These are phyloP conservation scores for Angomonas ambiguus DNA, from an alignment of 208 protist species.

Conservation along the genomic window DNA sequence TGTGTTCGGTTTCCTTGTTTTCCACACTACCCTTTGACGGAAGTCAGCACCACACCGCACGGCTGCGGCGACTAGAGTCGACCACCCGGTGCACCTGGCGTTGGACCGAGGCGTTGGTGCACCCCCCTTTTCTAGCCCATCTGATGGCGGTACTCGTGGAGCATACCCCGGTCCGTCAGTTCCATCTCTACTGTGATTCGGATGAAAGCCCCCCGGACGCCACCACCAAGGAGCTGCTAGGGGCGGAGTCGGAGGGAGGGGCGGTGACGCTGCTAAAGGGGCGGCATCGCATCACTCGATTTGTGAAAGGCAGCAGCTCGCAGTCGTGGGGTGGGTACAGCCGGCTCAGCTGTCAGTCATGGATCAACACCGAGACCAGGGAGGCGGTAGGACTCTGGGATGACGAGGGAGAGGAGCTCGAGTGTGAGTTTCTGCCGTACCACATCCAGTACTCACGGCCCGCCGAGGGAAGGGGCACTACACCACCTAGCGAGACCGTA, in stretches of 20 bases:
- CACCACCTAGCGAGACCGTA: background rate
- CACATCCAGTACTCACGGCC: slow-evolving; percentile 14
- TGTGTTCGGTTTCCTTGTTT: background rate
- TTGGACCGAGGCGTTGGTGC: slow-evolving; percentile 10
- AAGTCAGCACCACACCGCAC: background rate
- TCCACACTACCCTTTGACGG: slow-evolving; percentile 1
- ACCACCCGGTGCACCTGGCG: background rate
- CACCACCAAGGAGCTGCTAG: background rate
- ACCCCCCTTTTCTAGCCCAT: slow-evolving; percentile 35
- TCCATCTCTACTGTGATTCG: slow-evolving; percentile 25
- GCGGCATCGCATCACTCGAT: background rate
- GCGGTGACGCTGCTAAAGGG: background rate
- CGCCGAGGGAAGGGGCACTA: background rate
- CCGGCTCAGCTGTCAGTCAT: slow-evolving; percentile 48
- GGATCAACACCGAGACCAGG: slow-evolving; percentile 32
- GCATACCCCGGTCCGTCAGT: slow-evolving; percentile 15
- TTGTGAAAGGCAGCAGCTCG: slow-evolving; percentile 18
- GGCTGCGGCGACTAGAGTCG: background rate
- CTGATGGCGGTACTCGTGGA: slow-evolving; percentile 35
- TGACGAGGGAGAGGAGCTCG: slow-evolving; percentile 15
- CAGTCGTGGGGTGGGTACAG: slow-evolving; percentile 44
- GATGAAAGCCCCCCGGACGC: slow-evolving; percentile 1
- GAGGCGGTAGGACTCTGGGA: background rate
- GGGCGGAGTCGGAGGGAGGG: background rate
- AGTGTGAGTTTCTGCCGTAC: slow-evolving; percentile 36